Evolutionary conservation across 371 early-diverging fungal genomes (phyloP), one percentile per base, ranked within the genome.

Genomic region (Aphelidium insulamus): DNA sequence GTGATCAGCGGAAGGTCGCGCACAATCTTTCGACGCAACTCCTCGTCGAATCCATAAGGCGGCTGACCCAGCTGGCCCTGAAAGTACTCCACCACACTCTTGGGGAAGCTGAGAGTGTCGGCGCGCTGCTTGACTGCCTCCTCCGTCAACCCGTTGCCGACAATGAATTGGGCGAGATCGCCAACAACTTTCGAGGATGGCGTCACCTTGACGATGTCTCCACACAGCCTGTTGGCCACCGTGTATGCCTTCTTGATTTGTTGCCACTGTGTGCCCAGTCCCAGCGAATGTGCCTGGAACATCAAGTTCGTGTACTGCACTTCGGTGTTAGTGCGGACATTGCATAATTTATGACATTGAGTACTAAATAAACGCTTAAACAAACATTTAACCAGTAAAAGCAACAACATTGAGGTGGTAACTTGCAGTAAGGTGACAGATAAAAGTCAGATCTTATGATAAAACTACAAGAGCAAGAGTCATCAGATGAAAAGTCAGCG

Each of bases 121-220:
- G 85, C 84, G 26, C 65, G 62, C 33, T 72, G 73, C 33, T 59
- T 40, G 3, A 91, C 78, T 22, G 81, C 82, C 35, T 76, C 46
- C 24, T 61, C 72, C 2, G 46, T 51, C 29, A 87, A 49, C 22
- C 68, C 62, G 60, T 85, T 82, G 30, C 85, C 70, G 5, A 88
- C 92, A 80, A 91, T 78, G 46, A 91, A 86, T 53, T 91, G 92
- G 29, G 92, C 90, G 25, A 91, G 57, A 55, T 91, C 92, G 31
- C 92, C 92, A 7, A 91, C 88, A 12, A 91, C 92, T 59, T 91
- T 91, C 49, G 78, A 77, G 25, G 85, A 84, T 5, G 92, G 92
- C 4, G 92, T 91, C 28, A 91, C 92, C 66, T 91, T 91, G 52
- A 84, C 77, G 43, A 91, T 73, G 46, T 88, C 86, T 26, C 92